phyloP scores from a whole-genome alignment of 768 basidiomycete species.

The Collybia sp. region DNA sequence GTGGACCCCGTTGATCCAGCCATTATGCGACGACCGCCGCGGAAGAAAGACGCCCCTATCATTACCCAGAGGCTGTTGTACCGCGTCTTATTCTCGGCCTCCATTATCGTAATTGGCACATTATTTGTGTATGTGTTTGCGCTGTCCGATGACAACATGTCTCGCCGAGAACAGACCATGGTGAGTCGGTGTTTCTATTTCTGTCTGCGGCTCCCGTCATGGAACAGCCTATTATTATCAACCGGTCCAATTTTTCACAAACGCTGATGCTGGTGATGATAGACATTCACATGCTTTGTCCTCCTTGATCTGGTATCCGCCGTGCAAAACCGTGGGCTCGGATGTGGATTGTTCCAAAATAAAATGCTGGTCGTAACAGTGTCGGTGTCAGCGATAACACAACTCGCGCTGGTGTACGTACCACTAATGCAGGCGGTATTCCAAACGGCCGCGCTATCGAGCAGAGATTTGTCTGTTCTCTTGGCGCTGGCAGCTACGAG shows the following conservation, averaged over 20 bases:
- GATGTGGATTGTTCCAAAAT: slow-evolving; percentile 80
- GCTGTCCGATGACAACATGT: slow-evolving; percentile 78
- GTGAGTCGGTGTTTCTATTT: slow-evolving; percentile 39
- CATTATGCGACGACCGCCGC: slow-evolving; percentile 90
- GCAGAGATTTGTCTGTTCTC: slow-evolving; percentile 66
- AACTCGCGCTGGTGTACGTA: slow-evolving; percentile 85
- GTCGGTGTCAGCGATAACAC: slow-evolving; percentile 77
- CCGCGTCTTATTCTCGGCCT: slow-evolving; percentile 89
- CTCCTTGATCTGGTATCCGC: slow-evolving; percentile 96
- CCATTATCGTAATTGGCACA: slow-evolving; percentile 86
- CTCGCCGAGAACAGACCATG: slow-evolving; percentile 93
- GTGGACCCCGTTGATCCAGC: slow-evolving; percentile 95
- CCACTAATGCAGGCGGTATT: slow-evolving; percentile 89
- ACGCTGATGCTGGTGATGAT: slow-evolving; percentile 9
- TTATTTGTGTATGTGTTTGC: slow-evolving; percentile 84
- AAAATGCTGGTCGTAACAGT: slow-evolving; percentile 88
- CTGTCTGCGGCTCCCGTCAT: not conserved
- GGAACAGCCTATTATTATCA: too few species aligned
- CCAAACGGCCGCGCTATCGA: slow-evolving; percentile 81
- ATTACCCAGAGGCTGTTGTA: slow-evolving; percentile 69
- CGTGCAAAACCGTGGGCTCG: slow-evolving; percentile 88
- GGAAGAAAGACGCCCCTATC: slow-evolving; percentile 87
- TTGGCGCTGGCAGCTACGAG: slow-evolving; percentile 63
- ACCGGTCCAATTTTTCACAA: too few species aligned
- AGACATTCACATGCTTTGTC: slow-evolving; percentile 98